Conservation (phyloP, 192 early-diverging fungal genomes). For the Linnemannia hyalina region DNA sequence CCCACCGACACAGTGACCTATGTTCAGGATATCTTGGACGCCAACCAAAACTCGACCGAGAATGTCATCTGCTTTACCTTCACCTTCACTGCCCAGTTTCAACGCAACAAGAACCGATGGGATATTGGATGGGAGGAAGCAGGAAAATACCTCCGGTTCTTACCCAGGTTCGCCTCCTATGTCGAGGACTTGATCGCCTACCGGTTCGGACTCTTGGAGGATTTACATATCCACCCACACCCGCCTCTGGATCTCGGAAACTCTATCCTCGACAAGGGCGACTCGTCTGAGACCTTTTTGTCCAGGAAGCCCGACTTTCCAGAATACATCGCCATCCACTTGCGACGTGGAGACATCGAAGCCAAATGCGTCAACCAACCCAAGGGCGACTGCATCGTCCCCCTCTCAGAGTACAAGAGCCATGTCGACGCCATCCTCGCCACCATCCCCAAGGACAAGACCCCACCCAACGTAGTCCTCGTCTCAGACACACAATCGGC, state of each 20-base stretch:
- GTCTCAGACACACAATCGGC: conserved; percentile 45
- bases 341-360: conserved; percentile 42
- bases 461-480: conserved; percentile 27
- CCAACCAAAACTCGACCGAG: conserved; percentile 37
- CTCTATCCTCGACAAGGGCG: conserved; percentile 39
- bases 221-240: conserved; percentile 15
- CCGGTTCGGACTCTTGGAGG: conserved; percentile 23
- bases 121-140: conserved; percentile 23
- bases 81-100: conserved; percentile 42
- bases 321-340: conserved; percentile 48
- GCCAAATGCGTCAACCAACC: conserved; percentile 19
- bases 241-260: conserved; percentile 30
- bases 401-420: conserved; percentile 28
- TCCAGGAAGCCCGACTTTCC: conserved; percentile 20
- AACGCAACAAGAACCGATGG: conserved; percentile 27
- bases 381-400: conserved; percentile 30
- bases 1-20: conserved; percentile 2
- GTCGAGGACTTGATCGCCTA: conserved; percentile 47
- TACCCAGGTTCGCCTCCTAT: conserved; percentile 39
- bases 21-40: conserved; percentile 34
- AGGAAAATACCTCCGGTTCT: conserved; percentile 30
- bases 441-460: neutral
- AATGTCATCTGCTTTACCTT: conserved; percentile 34
- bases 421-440: conserved; percentile 34
- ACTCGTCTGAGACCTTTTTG: conserved; percentile 21